Conservation (phyloP, 2,329 filamentous ascomycete genomes). For the Rhynchosporium secalis region DNA sequence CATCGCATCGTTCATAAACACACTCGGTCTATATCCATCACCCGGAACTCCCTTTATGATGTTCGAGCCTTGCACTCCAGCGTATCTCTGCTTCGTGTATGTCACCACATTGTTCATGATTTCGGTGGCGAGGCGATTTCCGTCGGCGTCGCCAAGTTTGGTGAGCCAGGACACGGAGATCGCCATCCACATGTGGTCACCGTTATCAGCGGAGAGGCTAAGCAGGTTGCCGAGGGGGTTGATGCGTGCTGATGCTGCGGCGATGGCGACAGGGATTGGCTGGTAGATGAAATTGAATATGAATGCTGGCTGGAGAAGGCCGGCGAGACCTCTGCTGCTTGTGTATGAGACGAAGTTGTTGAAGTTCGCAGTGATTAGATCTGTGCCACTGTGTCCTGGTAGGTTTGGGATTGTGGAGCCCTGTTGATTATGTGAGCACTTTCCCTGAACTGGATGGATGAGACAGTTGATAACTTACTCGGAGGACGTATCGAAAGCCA, state of each 20-base stretch:
- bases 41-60: slow-evolving; percentile 24
- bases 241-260: slow-evolving; percentile 26
- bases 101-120: slow-evolving; percentile 23
- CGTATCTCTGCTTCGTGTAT: slow-evolving; percentile 23
- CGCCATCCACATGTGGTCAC: slow-evolving; percentile 40
- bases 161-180: slow-evolving; percentile 38
- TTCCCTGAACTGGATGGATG: neutral
- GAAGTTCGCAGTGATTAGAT: slow-evolving; percentile 41
- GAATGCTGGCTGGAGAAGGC: slow-evolving; percentile 31
- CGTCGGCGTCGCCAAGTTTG: slow-evolving; percentile 27
- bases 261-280: slow-evolving; percentile 37
- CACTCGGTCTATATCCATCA: slow-evolving; percentile 34
- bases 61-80: slow-evolving; percentile 29
- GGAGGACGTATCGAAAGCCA: slow-evolving; percentile 27
- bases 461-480: slow-evolving; percentile 17
- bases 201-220: slow-evolving; percentile 31
- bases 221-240: slow-evolving; percentile 35
- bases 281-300: slow-evolving; percentile 40
- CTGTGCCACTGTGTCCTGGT: slow-evolving; percentile 28
- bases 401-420: slow-evolving; percentile 30
- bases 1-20: slow-evolving; percentile 43
- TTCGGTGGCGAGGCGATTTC: slow-evolving; percentile 21
- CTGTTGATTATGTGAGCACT: slow-evolving; percentile 8
- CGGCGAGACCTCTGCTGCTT: slow-evolving; percentile 25
- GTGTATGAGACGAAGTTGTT: slow-evolving; percentile 37